Base-by-base conservation (phyloP, 257 asterid genomes). In the Capsicum chinense region DNA sequence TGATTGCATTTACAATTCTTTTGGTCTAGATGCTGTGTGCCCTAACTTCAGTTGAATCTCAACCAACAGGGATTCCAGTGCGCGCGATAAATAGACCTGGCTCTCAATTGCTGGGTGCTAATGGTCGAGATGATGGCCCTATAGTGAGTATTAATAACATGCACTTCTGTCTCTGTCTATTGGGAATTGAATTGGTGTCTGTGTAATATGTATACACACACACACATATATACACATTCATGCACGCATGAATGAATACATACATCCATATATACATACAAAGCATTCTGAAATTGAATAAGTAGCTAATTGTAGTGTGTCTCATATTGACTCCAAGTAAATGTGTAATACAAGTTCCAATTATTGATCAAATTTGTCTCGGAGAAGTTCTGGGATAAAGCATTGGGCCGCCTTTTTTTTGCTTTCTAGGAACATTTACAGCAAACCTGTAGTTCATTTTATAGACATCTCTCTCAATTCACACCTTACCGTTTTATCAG, bases 101-200 rank as follows among this genome's bases (percentile, higher is more conserved):
- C 59, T 91, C 98, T 11, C 98, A 93, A 89, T 84, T 93, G 89
- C 89, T 94, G 57, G 99, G 98, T 83, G 94, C 95, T 71, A 95
- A 93, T 91, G 99, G 97, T 84, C 95, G 99, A 85, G 99, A 97
- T 92, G 99, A 97, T 89, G 99, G 99, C 26, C 95, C 94, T 81
- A 80, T 91, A 86, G 99, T 97, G 91, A 92, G 99, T 93, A 84
- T 80, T 70, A 79, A 37, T 78, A 13, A 33, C 79, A 16, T 2
- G 8, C 67, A 42, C 83, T 84, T 83, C 79, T 56, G 33, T 81
- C 62, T 81, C 15, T 81, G 39, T 35, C 33, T 54, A 16, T 83
- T 74, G 69, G 81, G 66, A 62, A 4, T 33, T 54, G 54, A 21
- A 47, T 63, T 9, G 44, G 50, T 5, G 58, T 37, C 39, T 17